Percentiles rank a stretch among this genome's conserved stretches.
Conservation (phyloP, 2,329 filamentous ascomycete genomes). For the Aureobasidium subglaciale region DNA sequence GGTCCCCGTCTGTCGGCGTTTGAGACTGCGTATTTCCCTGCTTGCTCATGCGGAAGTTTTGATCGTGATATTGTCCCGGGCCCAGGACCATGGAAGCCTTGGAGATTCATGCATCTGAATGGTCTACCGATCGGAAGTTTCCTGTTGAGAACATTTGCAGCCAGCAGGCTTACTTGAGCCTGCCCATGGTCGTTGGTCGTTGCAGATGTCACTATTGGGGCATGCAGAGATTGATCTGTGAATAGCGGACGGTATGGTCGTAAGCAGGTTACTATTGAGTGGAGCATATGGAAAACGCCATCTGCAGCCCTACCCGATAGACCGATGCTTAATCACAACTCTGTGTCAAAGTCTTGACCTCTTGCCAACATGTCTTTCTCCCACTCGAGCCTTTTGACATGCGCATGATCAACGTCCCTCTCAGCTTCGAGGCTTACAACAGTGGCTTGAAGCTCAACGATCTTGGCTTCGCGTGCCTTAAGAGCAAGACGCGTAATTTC, state of each 20-base stretch:
- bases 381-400: conserved; percentile 3
- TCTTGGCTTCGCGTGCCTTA: conserved; percentile 57
- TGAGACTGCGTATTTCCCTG: conserved; percentile 3
- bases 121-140: background rate
- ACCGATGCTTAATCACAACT: conserved; percentile 1
- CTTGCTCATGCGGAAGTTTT: conserved; percentile 1
- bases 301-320: conserved; percentile 13
- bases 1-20: conserved; percentile 7
- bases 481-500: conserved; percentile 59
- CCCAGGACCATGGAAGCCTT: conserved; percentile 5
- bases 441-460: conserved; percentile 59
- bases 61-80: background rate
- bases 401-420: conserved; percentile 35
- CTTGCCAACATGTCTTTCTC: background rate
- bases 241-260: background rate
- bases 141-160: no score
- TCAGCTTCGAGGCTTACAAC: conserved; percentile 53
- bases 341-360: background rate
- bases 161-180: no score
- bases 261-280: no score
- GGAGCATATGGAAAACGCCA: conserved; percentile 11
- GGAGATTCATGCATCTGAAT: background rate
- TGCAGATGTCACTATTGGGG: background rate
- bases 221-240: background rate
- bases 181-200: background rate